Conservation (phyloP, 306 rosid species). For the Fragaria vesca region DNA sequence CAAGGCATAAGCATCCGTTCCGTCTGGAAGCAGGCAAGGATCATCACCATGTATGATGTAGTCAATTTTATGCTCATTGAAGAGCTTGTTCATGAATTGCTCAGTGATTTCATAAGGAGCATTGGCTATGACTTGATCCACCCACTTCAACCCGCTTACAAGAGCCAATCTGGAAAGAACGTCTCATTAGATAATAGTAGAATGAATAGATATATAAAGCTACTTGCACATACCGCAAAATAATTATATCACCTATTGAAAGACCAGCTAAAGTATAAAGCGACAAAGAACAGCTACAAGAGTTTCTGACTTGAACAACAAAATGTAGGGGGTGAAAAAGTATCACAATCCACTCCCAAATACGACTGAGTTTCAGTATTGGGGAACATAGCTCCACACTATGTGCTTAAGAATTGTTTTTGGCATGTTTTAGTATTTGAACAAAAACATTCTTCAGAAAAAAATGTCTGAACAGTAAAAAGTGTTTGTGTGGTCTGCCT, state of each 20-base stretch:
- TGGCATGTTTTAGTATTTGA: neutral
- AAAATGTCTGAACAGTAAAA: neutral
- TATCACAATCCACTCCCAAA: neutral
- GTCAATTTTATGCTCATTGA: conserved; percentile 90
- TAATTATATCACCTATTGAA: neutral
- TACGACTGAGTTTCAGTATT: neutral
- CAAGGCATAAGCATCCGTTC: conserved; percentile 97
- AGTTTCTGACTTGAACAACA: neutral
- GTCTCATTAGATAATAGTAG: conserved; percentile 15
- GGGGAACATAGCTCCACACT: neutral
- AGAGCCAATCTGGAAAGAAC: conserved; percentile 68
- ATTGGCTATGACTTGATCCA: conserved; percentile 90
- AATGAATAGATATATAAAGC: neutral
- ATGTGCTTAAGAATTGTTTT: neutral
- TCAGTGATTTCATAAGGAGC: conserved; percentile 98
- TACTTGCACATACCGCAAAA: conserved; percentile 9
- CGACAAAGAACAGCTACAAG: neutral
- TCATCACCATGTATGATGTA: conserved; percentile 99
- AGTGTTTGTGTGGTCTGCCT: neutral
- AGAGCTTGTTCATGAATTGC: conserved; percentile 85
- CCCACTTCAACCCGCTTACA: conserved; percentile 99
- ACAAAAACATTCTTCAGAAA: neutral
- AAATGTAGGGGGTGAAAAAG: neutral
- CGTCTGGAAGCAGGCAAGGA: conserved; percentile 99
- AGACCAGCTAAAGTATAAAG: neutral